Conservation (phyloP, 2,329 filamentous ascomycete species). For the Xylariaceae sp. region DNA sequence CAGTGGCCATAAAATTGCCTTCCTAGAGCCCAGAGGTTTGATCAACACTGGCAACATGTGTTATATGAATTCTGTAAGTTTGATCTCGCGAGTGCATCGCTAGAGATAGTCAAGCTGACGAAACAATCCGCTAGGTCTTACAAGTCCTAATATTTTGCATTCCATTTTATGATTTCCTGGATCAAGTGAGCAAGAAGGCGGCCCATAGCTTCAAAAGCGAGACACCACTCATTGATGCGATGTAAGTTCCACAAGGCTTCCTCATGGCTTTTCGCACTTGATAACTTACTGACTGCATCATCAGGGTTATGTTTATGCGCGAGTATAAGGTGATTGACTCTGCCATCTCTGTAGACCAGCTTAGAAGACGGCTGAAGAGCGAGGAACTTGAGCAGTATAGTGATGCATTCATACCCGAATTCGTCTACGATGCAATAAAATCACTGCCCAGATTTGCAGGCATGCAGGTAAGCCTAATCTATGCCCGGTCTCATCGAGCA, state of each 20-base stretch:
- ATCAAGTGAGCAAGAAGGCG: constrained; percentile 82
- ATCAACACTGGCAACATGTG: constrained; percentile 99
- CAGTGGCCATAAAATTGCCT: constrained; percentile 70
- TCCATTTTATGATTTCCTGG: constrained; percentile 93
- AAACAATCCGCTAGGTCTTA: constrained; percentile 69
- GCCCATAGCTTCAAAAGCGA: constrained; percentile 94
- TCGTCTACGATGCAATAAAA: constrained; percentile 92
- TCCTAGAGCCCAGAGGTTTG: constrained; percentile 89
- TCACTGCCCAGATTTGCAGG: constrained; percentile 85
- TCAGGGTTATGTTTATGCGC: constrained; percentile 91
- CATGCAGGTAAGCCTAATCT: constrained; percentile 73
- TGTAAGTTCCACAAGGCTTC: constrained; percentile 63
- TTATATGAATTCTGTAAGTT: constrained; percentile 98
- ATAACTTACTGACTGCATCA: constrained; percentile 1
- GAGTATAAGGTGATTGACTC: constrained; percentile 88
- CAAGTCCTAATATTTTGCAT: constrained; percentile 94
- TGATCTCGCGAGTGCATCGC: background rate
- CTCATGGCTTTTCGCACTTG: background rate
- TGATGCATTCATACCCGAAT: constrained; percentile 89
- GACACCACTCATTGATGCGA: constrained; percentile 90
- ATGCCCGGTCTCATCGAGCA: background rate
- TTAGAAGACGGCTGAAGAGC: constrained; percentile 75
- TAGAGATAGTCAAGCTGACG: background rate
- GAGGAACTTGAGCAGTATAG: constrained; percentile 89
- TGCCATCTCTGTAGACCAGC: constrained; percentile 73